These are phyloP conservation scores for Candida nemodendra DNA, from an alignment of 805 yeast species.

Conservation along the genomic window DNA sequence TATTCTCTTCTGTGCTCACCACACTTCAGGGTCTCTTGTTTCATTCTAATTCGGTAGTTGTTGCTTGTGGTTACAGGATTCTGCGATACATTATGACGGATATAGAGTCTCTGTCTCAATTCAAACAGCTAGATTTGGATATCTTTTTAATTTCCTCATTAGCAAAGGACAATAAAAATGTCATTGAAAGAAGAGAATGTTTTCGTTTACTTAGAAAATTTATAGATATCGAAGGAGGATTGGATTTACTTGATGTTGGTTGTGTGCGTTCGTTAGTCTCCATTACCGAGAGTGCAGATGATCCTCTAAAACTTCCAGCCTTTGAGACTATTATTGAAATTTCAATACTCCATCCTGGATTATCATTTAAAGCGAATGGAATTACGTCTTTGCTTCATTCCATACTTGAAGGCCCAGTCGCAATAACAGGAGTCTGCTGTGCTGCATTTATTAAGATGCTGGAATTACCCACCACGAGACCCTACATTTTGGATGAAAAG, in stretches of 20 bases:
- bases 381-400: slow-evolving; percentile 43
- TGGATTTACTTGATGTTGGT: slow-evolving; percentile 54
- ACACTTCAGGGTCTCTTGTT: slow-evolving; percentile 55
- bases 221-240: slow-evolving; percentile 53
- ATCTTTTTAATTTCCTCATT: slow-evolving; percentile 63
- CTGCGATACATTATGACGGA: slow-evolving; percentile 63
- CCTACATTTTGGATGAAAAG: slow-evolving; percentile 54
- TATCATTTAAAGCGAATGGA: slow-evolving; percentile 45
- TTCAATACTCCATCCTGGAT: slow-evolving; percentile 42
- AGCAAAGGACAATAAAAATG: slow-evolving; percentile 45
- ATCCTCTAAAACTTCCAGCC: slow-evolving; percentile 48
- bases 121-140: slow-evolving; percentile 58
- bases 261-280: slow-evolving; percentile 66
- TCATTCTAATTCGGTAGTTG: slow-evolving; percentile 52
- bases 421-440: slow-evolving; percentile 40
- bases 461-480: slow-evolving; percentile 54
- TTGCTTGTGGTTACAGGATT: slow-evolving; percentile 74
- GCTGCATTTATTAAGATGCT: slow-evolving; percentile 53
- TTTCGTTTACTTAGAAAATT: slow-evolving; percentile 66
- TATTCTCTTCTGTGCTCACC: slow-evolving; percentile 52
- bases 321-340: slow-evolving; percentile 55
- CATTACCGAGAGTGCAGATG: slow-evolving; percentile 54
- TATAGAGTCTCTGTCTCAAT: slow-evolving; percentile 49
- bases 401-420: slow-evolving; percentile 55
- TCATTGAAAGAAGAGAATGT: slow-evolving; percentile 75